Evolutionary conservation across 352 stramenopile species (phyloP).

Genomic region (Phytophthora tentaculata): DNA sequence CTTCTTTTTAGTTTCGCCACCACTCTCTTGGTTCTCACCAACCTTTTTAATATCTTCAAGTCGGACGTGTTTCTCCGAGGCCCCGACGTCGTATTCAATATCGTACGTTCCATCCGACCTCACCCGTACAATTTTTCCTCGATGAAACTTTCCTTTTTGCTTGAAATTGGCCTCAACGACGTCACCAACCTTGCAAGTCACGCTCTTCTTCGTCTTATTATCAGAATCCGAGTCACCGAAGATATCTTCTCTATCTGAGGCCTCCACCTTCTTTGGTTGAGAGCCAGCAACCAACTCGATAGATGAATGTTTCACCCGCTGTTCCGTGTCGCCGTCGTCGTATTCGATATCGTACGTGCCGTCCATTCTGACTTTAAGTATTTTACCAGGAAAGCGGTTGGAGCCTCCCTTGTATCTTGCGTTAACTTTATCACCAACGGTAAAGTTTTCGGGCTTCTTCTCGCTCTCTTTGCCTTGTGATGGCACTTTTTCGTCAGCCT

Average conservation of each 20-base stretch:
- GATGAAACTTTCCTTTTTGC: constrained; percentile 43
- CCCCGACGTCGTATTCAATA: constrained; percentile 45
- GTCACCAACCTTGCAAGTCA: constrained; percentile 31
- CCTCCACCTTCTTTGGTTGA: constrained; percentile 21
- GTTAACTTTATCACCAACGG: constrained; percentile 50
- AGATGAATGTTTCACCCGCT: constrained; percentile 29
- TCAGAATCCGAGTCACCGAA: constrained; percentile 40
- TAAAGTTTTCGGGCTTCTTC: constrained; percentile 21
- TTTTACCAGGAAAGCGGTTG: constrained; percentile 52
- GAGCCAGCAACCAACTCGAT: constrained; percentile 14
- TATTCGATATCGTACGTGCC: constrained; percentile 73
- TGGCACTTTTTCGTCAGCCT: constrained; percentile 10
- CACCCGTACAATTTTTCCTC: constrained; percentile 33
- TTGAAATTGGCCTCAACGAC: constrained; percentile 47
- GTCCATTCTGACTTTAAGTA: constrained; percentile 48
- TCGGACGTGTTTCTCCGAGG: constrained; percentile 32
- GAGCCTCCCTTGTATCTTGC: constrained; percentile 44
- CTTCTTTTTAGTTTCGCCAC: constrained; percentile 17
- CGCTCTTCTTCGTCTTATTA: constrained; percentile 5
- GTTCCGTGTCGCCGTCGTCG: constrained; percentile 57
- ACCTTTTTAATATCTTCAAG: constrained; percentile 23
- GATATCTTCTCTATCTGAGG: constrained; percentile 29
- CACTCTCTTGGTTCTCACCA: constrained; percentile 12
- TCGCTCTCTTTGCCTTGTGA: background rate
- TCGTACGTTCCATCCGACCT: constrained; percentile 40